Evolutionary conservation across 2,329 filamentous ascomycete species (phyloP), one percentile per base, ranked within the genome.

Genomic region (Cladosporium velox): DNA sequence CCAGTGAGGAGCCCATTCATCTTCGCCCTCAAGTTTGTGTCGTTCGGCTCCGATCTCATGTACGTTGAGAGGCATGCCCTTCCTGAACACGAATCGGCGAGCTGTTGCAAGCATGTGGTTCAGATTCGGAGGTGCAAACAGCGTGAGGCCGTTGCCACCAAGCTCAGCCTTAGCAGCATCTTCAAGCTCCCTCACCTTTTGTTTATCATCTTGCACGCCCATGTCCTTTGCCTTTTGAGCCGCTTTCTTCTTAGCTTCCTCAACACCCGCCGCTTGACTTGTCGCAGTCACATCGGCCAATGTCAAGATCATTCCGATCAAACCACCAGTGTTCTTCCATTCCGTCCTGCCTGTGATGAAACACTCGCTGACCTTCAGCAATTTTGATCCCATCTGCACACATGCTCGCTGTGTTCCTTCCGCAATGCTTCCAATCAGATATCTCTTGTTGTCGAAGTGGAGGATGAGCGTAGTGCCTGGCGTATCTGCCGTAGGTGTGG

Each of bases 401-500:
- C 90, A 83, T 58, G 89, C 87, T 66, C 95, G 86, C 81, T 98
- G 95, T 0, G 90, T 90, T 18, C 94, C 95, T 78, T 99, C 95
- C 11, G 88, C 82, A 18, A 94, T 77, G 72, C 90, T 89, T 24
- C 95, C 95, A 74, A 99, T 90, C 18, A 97, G 72, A 78, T 99
- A 99, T 66, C 91, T 86, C 72, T 90, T 89, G 73, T 88, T 86
- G 72, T 94, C 91, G 74, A 93, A 93, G 75, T 94, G 89, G 7
- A 99, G 82, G 44, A 92, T 76, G 35, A 98, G 77, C 59, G 87
- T 86, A 2, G 92, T 91, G 64, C 94, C 94, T 0, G 89, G 87
- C 24, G 93, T 97, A 79, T 99, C 95, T 67, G 90, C 90, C 70
- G 94, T 95, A 15, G 94, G 94, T 67, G 90, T 91, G 21, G 89